Evolutionary conservation across 1,284 basidiomycete genomes (phyloP).

Genomic region (Heterobasidion parviporum): DNA sequence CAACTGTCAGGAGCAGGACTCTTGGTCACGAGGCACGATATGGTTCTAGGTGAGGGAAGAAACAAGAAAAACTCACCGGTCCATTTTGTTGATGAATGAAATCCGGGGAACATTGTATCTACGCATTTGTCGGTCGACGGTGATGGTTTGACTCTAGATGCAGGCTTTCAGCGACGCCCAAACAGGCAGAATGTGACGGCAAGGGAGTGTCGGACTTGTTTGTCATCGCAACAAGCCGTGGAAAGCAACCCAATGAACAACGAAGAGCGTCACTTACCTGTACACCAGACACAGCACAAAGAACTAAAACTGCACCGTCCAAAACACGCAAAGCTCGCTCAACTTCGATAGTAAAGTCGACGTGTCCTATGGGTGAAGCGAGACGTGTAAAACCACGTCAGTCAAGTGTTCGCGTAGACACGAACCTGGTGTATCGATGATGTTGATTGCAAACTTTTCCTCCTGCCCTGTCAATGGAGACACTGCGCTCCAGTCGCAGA

Average conservation of each 20-base stretch:
- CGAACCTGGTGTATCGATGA: conserved; percentile 95
- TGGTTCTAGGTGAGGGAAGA: too few relatives aligned
- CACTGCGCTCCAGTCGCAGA: conserved; percentile 90
- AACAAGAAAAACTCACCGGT: conserved; percentile 45
- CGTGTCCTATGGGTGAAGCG: conserved; percentile 60
- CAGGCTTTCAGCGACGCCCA: too few relatives aligned
- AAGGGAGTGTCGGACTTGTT: background rate
- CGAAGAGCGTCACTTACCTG: conserved; percentile 42
- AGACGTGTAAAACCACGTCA: background rate
- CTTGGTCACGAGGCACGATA: too few relatives aligned
- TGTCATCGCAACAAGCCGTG: background rate
- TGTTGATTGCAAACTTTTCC: conserved; percentile 92
- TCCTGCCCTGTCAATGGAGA: conserved; percentile 56
- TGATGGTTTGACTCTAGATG: conserved; percentile 89
- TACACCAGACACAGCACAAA: conserved; percentile 96
- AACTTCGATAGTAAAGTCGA: conserved; percentile 99
- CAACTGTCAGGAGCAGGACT: too few relatives aligned
- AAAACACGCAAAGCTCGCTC: conserved; percentile 94
- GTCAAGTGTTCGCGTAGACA: background rate
- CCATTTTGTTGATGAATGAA: conserved; percentile 99
- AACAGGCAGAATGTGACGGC: too few relatives aligned
- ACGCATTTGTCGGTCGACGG: conserved; percentile 98
- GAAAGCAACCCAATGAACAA: background rate
- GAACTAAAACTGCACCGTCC: conserved; percentile 93
- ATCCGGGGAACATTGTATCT: conserved; percentile 93